phyloP scores from a whole-genome alignment of 192 early-diverging fungal genomes.

The Coemansia sp. region DNA sequence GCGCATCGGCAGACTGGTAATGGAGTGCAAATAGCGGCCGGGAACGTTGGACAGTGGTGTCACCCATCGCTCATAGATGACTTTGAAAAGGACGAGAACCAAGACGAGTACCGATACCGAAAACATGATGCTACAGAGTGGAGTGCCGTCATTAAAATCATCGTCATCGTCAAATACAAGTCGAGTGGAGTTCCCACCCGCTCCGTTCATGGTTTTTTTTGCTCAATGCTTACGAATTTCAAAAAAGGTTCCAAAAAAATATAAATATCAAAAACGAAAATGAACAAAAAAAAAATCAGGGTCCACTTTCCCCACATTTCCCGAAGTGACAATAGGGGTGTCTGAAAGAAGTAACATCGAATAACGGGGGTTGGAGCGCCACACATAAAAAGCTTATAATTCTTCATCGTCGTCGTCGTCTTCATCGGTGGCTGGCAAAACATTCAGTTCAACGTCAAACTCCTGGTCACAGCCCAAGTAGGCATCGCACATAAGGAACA shows the following conservation, averaged over 20 bases:
- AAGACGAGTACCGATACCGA: slow-evolving; percentile 20
- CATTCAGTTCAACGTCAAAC: slow-evolving; percentile 71
- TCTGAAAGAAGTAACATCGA: not conserved
- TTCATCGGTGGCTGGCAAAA: slow-evolving; percentile 28
- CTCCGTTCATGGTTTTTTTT: slow-evolving; percentile 35
- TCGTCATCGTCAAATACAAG: slow-evolving; percentile 52
- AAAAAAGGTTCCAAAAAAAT: not conserved
- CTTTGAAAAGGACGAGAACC: slow-evolving; percentile 39
- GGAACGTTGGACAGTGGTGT: slow-evolving; percentile 45
- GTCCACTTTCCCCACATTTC: not conserved
- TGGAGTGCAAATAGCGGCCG: slow-evolving; percentile 27
- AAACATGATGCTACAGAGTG: slow-evolving; percentile 42
- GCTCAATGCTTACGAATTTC: not conserved
- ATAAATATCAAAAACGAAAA: not conserved
- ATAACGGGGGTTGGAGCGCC: not conserved
- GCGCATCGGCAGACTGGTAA: slow-evolving; percentile 49
- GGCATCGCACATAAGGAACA: slow-evolving; percentile 94
- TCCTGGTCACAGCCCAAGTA: slow-evolving; percentile 98
- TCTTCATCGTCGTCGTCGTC: slow-evolving; percentile 59
- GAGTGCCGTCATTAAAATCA: slow-evolving; percentile 32
- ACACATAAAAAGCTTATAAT: not conserved
- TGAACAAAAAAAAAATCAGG: not conserved
- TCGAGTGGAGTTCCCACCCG: slow-evolving; percentile 51
- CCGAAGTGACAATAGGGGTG: not conserved
- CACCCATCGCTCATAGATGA: slow-evolving; percentile 55